Percentiles rank a stretch among this genome's conserved stretches.
These are phyloP conservation scores for Leccinum subtestaceum DNA, from an alignment of 768 basidiomycete genomes.

Conservation along the genomic window DNA sequence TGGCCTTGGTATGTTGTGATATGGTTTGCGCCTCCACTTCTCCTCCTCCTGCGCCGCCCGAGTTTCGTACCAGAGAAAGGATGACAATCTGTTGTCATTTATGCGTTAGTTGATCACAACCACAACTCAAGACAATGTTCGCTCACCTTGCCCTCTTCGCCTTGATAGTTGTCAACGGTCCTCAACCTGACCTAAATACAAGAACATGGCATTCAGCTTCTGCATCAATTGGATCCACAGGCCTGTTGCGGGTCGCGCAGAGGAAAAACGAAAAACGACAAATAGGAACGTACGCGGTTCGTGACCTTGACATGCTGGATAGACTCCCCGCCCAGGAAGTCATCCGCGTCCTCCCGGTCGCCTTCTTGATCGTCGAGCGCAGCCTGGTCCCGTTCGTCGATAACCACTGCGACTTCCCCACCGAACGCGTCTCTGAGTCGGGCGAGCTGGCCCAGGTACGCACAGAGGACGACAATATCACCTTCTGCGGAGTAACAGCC, in stretches of 20 bases:
- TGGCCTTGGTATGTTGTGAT: too few species aligned
- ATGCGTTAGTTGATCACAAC: neutral
- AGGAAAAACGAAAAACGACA: neutral
- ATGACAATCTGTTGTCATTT: slow-evolving; percentile 54
- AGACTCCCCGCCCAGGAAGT: slow-evolving; percentile 13
- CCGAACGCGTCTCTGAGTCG: slow-evolving; percentile 42
- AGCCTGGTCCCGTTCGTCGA: slow-evolving; percentile 68
- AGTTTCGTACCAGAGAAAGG: slow-evolving; percentile 70
- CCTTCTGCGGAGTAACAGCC: slow-evolving; percentile 46
- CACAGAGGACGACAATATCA: slow-evolving; percentile 54
- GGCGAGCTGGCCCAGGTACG: slow-evolving; percentile 51
- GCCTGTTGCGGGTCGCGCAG: neutral
- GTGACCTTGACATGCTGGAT: slow-evolving; percentile 52
- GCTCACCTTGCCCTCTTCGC: slow-evolving; percentile 60
- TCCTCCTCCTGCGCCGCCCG: slow-evolving; percentile 45
- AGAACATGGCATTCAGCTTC: neutral
- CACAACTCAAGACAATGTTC: neutral
- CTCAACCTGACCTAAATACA: slow-evolving; percentile 56
- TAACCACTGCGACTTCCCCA: slow-evolving; percentile 53
- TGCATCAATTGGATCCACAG: neutral
- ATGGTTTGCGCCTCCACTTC: slow-evolving; percentile 19
- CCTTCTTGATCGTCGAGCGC: slow-evolving; percentile 54
- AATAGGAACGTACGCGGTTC: slow-evolving; percentile 41
- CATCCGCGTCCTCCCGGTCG: slow-evolving; percentile 33
- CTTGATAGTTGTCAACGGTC: slow-evolving; percentile 79